Conservation (phyloP, 2,329 filamentous ascomycete species). For the Plectosphaerella cucumerina region DNA sequence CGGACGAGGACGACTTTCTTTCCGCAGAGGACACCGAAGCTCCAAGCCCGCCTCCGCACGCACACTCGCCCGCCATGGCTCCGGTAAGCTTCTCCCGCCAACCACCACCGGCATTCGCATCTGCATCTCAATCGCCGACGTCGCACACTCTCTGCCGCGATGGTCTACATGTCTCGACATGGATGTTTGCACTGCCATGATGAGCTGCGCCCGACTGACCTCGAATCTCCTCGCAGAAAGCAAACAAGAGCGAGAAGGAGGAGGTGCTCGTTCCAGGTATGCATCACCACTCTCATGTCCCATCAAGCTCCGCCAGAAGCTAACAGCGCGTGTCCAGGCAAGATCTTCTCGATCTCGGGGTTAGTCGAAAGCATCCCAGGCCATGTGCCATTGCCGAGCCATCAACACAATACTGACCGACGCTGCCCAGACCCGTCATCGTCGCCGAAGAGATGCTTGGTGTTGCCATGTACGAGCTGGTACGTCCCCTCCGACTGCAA, state of each 20-base stretch:
- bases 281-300: not conserved
- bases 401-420: conserved; percentile 11
- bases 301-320: not conserved
- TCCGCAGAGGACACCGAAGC: not conserved
- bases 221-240: conserved; percentile 20
- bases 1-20: not conserved
- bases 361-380: conserved; percentile 31
- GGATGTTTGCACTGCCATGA: not conserved
- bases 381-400: conserved; percentile 4
- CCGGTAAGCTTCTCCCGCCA: conserved; percentile 42
- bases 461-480: conserved; percentile 99
- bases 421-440: conserved; percentile 69
- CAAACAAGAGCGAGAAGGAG: conserved; percentile 31
- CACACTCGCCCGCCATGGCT: conserved; percentile 44
- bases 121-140: conserved; percentile 6
- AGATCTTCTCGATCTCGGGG: conserved; percentile 61
- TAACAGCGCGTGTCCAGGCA: conserved; percentile 35
- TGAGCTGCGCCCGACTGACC: conserved; percentile 6
- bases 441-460: conserved; percentile 98
- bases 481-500: conserved; percentile 36
- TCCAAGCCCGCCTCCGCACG: conserved; percentile 11
- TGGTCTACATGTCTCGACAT: not conserved
- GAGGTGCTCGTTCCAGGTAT: conserved; percentile 31
- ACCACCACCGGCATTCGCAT: conserved; percentile 10
- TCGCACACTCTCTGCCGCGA: not conserved